Base-by-base conservation (phyloP, 2,329 filamentous ascomycete species). In the Venturia effusa region DNA sequence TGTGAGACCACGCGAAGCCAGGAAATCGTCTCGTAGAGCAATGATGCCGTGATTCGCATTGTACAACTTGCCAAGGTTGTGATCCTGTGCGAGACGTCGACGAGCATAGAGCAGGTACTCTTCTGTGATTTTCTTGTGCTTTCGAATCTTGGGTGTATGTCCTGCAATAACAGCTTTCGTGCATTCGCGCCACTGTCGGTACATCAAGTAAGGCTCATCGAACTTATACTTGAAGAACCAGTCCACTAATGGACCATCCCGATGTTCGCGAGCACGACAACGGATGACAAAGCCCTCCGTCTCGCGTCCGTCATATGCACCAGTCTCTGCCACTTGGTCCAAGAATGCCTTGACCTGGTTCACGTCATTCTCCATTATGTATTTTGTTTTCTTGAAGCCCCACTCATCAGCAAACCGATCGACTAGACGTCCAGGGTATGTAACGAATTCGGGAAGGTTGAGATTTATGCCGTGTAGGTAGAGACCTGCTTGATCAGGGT, bases 141-240 rank as follows among this genome's bases (percentile, higher is more conserved):
- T 97, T 78, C 86, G 92, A 78, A 84, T 89, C 68, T 83, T 88
- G 13, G 92, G 90, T 45, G 84, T 77, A 69, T 84, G 88, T 17
- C 88, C 88, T 1, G 82, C 72, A 68, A 99, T 97, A 64, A 97
- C 76, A 5, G 90, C 84, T 74, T 96, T 97, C 51, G 94, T 99
- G 73, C 90, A 96, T 77, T 99, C 94, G 67, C 94, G 87, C 94
- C 94, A 99, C 78, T 99, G 94, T 30, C 94, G 87, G 77, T 97
- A 99, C 91, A 99, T 95, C 66, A 99, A 79, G 73, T 99, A 99
- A 0, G 94, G 94, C 77, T 99, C 94, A 72, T 99, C 94, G 66
- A 99, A 99, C 78, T 99, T 99, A 84, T 92, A 99, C 77, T 99
- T 99, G 86, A 99, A 99, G 77, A 99, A 99, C 94, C 94, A 99